Evolutionary conservation across 208 protist species (phyloP).

Genomic region (Strigomonas culicis): DNA sequence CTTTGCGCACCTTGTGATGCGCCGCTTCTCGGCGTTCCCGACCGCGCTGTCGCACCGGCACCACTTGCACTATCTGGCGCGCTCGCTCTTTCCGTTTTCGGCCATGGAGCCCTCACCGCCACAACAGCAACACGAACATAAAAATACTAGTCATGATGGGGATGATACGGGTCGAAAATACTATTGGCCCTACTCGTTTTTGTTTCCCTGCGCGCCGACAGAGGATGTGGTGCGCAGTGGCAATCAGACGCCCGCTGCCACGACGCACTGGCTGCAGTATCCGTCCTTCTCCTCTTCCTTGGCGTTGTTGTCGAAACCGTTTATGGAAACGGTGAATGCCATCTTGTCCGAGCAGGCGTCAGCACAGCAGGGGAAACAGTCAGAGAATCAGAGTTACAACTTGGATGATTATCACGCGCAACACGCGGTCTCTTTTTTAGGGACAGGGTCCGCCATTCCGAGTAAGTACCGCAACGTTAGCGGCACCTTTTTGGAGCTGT

Average conservation of each 20-base stretch:
- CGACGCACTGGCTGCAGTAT: constrained; percentile 28
- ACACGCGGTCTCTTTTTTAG: constrained; percentile 76
- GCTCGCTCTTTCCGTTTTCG: constrained; percentile 48
- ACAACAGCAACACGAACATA: too few relatives aligned
- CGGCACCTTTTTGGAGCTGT: constrained; percentile 61
- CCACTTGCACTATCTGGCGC: constrained; percentile 64
- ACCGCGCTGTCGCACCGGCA: constrained; percentile 81
- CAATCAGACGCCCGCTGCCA: neutral
- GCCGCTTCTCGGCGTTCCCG: constrained; percentile 66
- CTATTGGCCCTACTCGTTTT: constrained; percentile 58
- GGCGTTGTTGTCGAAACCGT: constrained; percentile 28
- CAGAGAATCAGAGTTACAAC: too few relatives aligned
- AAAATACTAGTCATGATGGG: too few relatives aligned
- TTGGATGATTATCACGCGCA: neutral
- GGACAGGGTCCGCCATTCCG: constrained; percentile 83
- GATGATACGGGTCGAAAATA: too few relatives aligned
- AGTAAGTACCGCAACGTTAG: constrained; percentile 91
- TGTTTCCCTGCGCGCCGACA: constrained; percentile 37
- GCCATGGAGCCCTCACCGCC: too few relatives aligned
- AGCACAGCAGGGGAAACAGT: too few relatives aligned
- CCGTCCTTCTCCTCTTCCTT: constrained; percentile 30
- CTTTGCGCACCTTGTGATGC: constrained; percentile 49
- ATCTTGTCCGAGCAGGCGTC: neutral
- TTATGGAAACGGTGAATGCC: constrained; percentile 6
- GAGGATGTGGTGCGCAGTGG: constrained; percentile 17